Base-by-base conservation (phyloP, 2,329 filamentous ascomycete genomes). In the Capronia americana region DNA sequence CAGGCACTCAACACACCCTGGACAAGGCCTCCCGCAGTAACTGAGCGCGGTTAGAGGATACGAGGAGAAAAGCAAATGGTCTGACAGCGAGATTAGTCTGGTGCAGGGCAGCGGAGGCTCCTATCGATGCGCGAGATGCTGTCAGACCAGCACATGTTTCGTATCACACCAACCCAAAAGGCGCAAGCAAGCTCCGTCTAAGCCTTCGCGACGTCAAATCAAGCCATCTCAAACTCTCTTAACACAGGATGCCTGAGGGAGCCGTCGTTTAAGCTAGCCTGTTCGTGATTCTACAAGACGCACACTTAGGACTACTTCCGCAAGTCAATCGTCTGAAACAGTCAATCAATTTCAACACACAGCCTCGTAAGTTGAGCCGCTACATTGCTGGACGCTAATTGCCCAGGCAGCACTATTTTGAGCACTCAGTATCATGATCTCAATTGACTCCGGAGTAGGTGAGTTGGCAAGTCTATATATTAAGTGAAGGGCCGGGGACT, bases 1-100 rank as follows among this genome's bases (percentile, higher is more conserved):
- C 10, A 3, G 7, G n/a, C n/a, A n/a, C n/a, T n/a, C n/a, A n/a
- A n/a, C n/a, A n/a, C n/a, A n/a, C n/a, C n/a, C n/a, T n/a, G n/a
- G n/a, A 57, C 54, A 23, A 64, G 62, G 62, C 62, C 62, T 14
- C 62, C 62, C 3, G 23, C n/a, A 17, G 34, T 57, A 59, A 30
- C 46, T 23, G 7, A 12, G n/a, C 24, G 10, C 14, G 23, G 62
- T 64, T 64, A 64, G 56, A 10, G 11, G 2, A 46, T 64, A 64
- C 62, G 62, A 59, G 46, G 14, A 53, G 2, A 26, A 26, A 53
- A 26, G 14, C 14, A 34, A 34, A 0, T 4, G 3, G 44, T 48
- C 44, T 12, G 44, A 48, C 44, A 58, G 4, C 4, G 10, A 11
- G 10, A 34, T 11, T 34, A 12, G 32, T 11, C 32, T 32, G 28